Percentiles rank a stretch among this genome's conserved stretches.
Conservation (phyloP, 257 asterid species). For the Solanum virginianum region DNA sequence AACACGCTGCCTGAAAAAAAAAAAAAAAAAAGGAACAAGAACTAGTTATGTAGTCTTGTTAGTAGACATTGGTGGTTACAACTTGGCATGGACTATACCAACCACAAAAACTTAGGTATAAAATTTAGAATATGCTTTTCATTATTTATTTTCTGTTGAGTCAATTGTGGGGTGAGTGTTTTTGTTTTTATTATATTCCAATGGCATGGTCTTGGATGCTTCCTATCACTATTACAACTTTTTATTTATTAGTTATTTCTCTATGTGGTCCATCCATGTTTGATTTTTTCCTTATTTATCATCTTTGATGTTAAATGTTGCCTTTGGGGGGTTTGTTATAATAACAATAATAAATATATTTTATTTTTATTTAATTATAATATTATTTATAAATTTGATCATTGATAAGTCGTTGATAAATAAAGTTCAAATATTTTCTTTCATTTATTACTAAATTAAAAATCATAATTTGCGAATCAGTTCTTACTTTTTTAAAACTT, state of each 20-base stretch:
- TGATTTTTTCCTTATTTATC: background rate
- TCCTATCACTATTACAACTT: background rate
- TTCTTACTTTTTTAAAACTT: background rate
- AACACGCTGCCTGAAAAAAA: background rate
- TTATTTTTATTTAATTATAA: background rate
- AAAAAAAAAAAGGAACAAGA: background rate
- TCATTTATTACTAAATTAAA: background rate
- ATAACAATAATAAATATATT: background rate
- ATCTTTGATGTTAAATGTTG: background rate
- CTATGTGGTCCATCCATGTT: background rate
- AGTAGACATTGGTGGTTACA: background rate
- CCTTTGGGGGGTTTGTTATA: background rate
- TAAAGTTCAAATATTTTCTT: background rate
- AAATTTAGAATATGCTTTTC: background rate
- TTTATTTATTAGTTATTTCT: background rate
- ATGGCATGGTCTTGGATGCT: background rate
- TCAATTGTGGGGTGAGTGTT: background rate
- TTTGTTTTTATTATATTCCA: background rate
- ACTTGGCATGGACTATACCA: background rate
- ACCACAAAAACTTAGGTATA: background rate
- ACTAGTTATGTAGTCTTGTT: background rate
- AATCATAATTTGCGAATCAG: background rate
- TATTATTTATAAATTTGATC: background rate
- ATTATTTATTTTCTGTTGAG: background rate
- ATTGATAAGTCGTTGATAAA: background rate